A percentile compares a stretch with the other conserved stretches of the same genome.
Conservation (phyloP, 2,329 filamentous ascomycete genomes). For the Dothidotthia symphoricarpi region DNA sequence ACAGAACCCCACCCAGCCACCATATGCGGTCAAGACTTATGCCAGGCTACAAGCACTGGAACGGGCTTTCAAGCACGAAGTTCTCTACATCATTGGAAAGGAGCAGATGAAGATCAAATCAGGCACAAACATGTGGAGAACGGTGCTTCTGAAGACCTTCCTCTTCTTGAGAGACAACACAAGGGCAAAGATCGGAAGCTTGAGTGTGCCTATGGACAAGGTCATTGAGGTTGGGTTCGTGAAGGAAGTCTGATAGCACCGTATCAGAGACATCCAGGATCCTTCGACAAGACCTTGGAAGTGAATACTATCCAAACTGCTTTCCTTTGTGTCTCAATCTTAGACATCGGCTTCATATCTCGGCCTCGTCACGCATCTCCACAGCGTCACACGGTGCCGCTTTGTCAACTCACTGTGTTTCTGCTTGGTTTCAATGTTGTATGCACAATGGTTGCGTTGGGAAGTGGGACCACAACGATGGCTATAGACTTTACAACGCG, state of each 20-base stretch:
- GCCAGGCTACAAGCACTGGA: slow-evolving; percentile 40
- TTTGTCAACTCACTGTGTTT: no score
- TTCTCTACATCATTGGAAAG: slow-evolving; percentile 59
- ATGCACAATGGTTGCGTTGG: no score
- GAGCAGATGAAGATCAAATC: slow-evolving; percentile 42
- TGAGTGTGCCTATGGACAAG: slow-evolving; percentile 59
- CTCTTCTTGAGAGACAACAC: slow-evolving; percentile 66
- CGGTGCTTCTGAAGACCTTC: slow-evolving; percentile 54
- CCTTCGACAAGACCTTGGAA: no score
- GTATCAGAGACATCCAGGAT: no score
- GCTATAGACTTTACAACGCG: no score
- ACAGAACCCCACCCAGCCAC: slow-evolving; percentile 10
- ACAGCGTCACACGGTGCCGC: no score
- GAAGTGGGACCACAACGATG: no score
- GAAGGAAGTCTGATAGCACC: slow-evolving; percentile 56
- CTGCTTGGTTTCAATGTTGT: no score
- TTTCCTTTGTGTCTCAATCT: no score
- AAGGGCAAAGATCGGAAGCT: slow-evolving; percentile 64
- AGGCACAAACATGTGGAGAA: slow-evolving; percentile 47
- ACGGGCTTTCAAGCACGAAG: slow-evolving; percentile 47
- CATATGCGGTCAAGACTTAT: slow-evolving; percentile 17
- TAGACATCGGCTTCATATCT: no score
- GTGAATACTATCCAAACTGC: no score
- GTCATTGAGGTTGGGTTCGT: slow-evolving; percentile 69
- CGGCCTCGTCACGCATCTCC: no score